Base-by-base conservation (phyloP, 768 basidiomycete genomes). In the Paxillus rubicundulus region DNA sequence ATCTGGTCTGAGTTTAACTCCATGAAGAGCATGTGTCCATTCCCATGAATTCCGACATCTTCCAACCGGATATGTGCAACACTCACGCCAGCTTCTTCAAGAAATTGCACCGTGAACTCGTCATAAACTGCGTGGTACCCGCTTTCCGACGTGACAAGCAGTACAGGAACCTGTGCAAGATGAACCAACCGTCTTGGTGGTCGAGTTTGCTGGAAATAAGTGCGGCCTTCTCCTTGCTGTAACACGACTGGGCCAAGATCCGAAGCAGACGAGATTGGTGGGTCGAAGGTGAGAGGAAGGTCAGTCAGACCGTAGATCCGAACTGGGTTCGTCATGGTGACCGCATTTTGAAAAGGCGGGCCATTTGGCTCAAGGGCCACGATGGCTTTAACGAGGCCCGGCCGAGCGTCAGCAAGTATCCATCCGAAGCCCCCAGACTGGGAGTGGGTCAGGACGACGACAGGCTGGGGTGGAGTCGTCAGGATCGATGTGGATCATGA, bases 1-100 rank as follows among this genome's bases (percentile, higher is more conserved):
- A 82, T 77, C 43, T 72, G 68, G 34, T 74, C 50, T 9, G 65
- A 72, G 58, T 82, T 81, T 52, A 69, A 73, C 50, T 82, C 80
- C 75, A 82, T 77, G 54, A 81, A 80, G 67, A 82, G 74, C 74
- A 82, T 74, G 63, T 82, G 80, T 2, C 77, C 80, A 56, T 82
- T 82, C 39, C 80, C 80, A 47, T 64, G 71, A 20, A 82, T 76
- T 8, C 79, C 80, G 2, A 76, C 55, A 28, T 71, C 69, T n/a
- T 61, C 64, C 16, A 82, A 59, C 14, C 64, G 64, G 36, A 77
- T 59, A 54, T 76, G 73, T 14, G 74, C 66, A 6, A 79, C 76
- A 16, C 62, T 48, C 17, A 80, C 77, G 0, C 79, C 80, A 0
- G 75, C 80, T 44, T 75, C 70, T 20, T 47, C 55, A 49, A 82